Base-by-base conservation (phyloP, 805 yeast genomes). In the Spathaspora girioi region DNA sequence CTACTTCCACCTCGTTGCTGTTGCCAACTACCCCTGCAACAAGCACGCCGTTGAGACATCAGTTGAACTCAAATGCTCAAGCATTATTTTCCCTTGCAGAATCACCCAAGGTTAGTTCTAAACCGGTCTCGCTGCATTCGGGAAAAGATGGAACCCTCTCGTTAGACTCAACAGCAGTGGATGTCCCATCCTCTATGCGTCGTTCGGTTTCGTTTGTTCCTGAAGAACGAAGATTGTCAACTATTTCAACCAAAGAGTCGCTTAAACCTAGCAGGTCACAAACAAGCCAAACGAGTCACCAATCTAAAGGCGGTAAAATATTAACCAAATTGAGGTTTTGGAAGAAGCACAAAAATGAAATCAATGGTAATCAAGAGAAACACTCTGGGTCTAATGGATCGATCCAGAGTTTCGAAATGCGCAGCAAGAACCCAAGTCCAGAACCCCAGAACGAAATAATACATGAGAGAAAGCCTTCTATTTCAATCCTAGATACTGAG, bases 301-400 rank as follows among this genome's bases (percentile, higher is more conserved):
- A 46, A 8, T 50, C 47, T 17, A 62, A 60, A 53, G 62, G 65
- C 44, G 61, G 57, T 26, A 65, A 60, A 41, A 54, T 72, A 18
- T 54, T 72, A 23, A 64, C 61, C 38, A 69, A 64, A 50, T 59
- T 73, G 5, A 74, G 69, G 58, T 73, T 73, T 53, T 73, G 78
- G 78, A 72, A 67, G 48, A 60, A 53, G 47, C 57, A 48, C 38
- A 59, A 53, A 46, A 48, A 48, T 11, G n/a, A 32, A 3, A 31
- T 49, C 19, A 31, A 31, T 18, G 47, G 20, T 3, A 31, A 17
- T 12, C 38, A 31, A 5, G 26, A 19, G 15, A 42, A 23, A 19
- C 17, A 40, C 2, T 9, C 43, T 18, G 23, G 23, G 17, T 40
- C 43, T 40, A 19, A 10, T 18, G 32, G 14, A 29, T 29, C 32